Conservation (phyloP, 805 yeast genomes). For the Schwanniomyces polymorphus region DNA sequence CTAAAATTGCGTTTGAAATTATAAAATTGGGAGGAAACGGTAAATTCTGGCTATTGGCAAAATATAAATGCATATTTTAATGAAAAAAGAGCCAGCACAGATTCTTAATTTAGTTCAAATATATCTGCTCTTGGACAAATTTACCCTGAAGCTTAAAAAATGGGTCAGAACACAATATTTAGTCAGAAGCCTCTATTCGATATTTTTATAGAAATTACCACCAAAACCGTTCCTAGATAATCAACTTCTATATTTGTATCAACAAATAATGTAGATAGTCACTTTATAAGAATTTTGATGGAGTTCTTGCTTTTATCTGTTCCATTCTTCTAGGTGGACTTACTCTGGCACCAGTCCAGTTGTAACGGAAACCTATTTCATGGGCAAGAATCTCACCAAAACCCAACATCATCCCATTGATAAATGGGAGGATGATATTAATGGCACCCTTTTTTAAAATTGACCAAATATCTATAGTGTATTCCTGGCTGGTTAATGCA, state of each 20-base stretch:
- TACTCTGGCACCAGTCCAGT: conserved; percentile 74
- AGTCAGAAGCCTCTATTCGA: no score
- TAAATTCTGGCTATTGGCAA: no score
- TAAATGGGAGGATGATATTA: conserved; percentile 79
- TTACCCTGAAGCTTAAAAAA: background rate
- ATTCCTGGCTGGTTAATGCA: background rate
- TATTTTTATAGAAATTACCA: no score
- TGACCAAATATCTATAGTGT: conserved; percentile 30
- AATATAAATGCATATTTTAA: no score
- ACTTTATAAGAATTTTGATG: conserved; percentile 15
- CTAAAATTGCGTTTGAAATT: no score
- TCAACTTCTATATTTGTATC: no score
- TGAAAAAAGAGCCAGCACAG: no score
- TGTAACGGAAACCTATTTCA: conserved; percentile 79
- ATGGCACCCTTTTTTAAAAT: conserved; percentile 57
- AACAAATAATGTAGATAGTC: background rate
- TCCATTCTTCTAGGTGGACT: conserved; percentile 35
- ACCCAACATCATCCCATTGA: conserved; percentile 94
- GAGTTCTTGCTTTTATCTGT: conserved; percentile 17
- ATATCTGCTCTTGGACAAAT: background rate
- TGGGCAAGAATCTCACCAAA: conserved; percentile 95
- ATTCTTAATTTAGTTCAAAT: background rate
- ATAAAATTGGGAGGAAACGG: no score
- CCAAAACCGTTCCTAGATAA: no score
- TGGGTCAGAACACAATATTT: background rate